Conservation (phyloP, 306 rosid genomes). For the Dalbergia cochinchinensis region DNA sequence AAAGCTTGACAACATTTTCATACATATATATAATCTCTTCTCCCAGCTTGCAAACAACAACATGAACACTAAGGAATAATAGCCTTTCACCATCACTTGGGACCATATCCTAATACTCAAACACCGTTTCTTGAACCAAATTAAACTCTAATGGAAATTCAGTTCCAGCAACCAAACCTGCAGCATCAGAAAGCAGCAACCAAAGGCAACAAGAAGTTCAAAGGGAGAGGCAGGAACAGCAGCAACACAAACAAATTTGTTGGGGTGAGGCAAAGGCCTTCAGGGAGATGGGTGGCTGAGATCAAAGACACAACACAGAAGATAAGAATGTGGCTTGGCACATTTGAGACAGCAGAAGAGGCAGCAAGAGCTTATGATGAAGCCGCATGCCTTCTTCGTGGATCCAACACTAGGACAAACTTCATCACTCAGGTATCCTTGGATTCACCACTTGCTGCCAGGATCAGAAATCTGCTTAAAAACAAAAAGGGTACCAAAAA, state of each 20-base stretch:
- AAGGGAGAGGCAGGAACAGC: slow-evolving; percentile 64
- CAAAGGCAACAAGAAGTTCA: slow-evolving; percentile 57
- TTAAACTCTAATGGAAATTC: slow-evolving; percentile 68
- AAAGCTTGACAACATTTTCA: slow-evolving; percentile 50
- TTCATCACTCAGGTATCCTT: slow-evolving; percentile 79
- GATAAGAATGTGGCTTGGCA: slow-evolving; percentile 99
- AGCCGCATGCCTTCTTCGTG: slow-evolving; percentile 97
- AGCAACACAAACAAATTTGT: slow-evolving; percentile 71
- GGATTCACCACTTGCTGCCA: slow-evolving; percentile 86
- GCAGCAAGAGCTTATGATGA: slow-evolving; percentile 96
- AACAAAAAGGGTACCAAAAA: slow-evolving; percentile 53
- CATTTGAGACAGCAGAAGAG: slow-evolving; percentile 94
- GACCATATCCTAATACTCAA: background rate
- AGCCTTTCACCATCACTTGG: slow-evolving; percentile 38
- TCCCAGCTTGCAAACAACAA: slow-evolving; percentile 44
- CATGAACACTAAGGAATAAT: slow-evolving; percentile 44
- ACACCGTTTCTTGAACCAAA: slow-evolving; percentile 18
- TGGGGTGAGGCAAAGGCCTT: slow-evolving; percentile 94
- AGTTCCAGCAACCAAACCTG: slow-evolving; percentile 62
- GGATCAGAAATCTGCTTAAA: slow-evolving; percentile 76
- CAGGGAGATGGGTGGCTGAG: slow-evolving; percentile 99
- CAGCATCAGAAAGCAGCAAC: slow-evolving; percentile 43
- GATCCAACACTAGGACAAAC: slow-evolving; percentile 88
- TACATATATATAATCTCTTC: slow-evolving; percentile 37
- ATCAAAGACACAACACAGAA: slow-evolving; percentile 92